Base-by-base conservation (phyloP, 139 green algal genomes). In the Chlorella vulgaris region DNA sequence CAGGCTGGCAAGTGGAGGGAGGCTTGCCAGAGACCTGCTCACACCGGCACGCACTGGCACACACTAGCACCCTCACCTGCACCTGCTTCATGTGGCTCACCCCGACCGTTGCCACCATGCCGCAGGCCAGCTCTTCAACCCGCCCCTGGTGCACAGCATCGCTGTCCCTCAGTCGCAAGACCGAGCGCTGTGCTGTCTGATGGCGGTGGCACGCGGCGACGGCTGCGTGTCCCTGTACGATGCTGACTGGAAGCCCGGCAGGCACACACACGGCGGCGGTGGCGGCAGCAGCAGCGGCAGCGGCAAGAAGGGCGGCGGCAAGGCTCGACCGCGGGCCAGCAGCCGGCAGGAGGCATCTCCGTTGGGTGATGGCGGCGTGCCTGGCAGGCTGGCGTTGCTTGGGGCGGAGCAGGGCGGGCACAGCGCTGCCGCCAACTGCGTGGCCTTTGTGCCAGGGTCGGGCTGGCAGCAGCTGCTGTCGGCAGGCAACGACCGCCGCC, bases 121-220 rank as follows among this genome's bases (percentile, higher is more conserved):
- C 36, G 65, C 63, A 82, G 84, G 83, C 40, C 86, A 94, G 75
- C 67, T 92, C n/a, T 90, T 89, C 69, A 94, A 94, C 80, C 90
- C 90, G 18, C 90, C 90, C 22, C 88, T 94, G 78, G 87, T 93
- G 39, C 86, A 93, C 69, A 65, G 78, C 63, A 6, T 93, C 3
- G 84, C 81, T 2, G 76, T 88, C 15, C 86, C 78, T 6, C 55
- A 81, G 18, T 79, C 28, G 0, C 81, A 90, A 7, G 75, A 84
- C 13, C 75, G 68, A 10, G 36, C 7, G 18, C 18, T 69, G 3
- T 40, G 50, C 8, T 31, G 76, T 2, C 66, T 88, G 53, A 60
- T 90, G 31, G 89, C 84, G 8, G 79, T 84, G 24, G 89, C 84
- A 13, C 58, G 88, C 1, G 87, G 89, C 24, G 89, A 92, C 43